phyloP scores from a whole-genome alignment of 495 filamentous ascomycete genomes.

The Penicillium waksmanii region DNA sequence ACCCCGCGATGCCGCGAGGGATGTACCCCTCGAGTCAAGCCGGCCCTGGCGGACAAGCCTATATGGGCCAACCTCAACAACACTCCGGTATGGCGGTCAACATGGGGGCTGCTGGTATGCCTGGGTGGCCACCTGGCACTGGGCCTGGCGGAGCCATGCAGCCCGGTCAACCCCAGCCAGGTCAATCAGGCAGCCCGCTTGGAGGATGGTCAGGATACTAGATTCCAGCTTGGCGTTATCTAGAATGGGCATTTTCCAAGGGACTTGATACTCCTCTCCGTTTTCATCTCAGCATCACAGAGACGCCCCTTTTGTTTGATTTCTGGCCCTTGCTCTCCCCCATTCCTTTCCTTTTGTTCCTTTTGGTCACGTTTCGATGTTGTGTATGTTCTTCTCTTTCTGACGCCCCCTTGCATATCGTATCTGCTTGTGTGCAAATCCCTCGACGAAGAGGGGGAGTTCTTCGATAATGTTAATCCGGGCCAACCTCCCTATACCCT shows the following conservation, averaged over 20 bases:
- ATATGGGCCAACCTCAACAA: conserved; percentile 46
- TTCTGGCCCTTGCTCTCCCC: conserved; percentile 21
- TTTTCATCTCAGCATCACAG: conserved; percentile 15
- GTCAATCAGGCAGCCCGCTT: conserved; percentile 48
- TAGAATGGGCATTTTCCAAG: conserved; percentile 34
- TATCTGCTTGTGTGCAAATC: conserved; percentile 30
- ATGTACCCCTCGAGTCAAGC: conserved; percentile 49
- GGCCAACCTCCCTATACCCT: conserved; percentile 51
- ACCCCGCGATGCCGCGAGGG: conserved; percentile 41
- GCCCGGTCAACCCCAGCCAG: conserved; percentile 48
- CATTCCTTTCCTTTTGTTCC: conserved; percentile 14
- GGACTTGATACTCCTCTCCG: conserved; percentile 2
- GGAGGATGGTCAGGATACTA: conserved; percentile 52
- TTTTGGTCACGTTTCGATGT: conserved; percentile 16
- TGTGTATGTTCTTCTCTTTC: conserved; percentile 20
- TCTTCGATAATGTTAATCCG: conserved; percentile 44
- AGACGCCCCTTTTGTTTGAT: conserved; percentile 19
- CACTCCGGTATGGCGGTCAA: conserved; percentile 41
- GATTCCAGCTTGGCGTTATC: conserved; percentile 32
- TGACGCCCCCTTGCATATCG: conserved; percentile 29
- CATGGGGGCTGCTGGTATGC: conserved; percentile 44
- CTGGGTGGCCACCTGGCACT: conserved; percentile 39
- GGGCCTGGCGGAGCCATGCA: conserved; percentile 44
- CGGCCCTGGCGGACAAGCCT: conserved; percentile 41
- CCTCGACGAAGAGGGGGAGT: conserved; percentile 32